Evolutionary conservation across 768 basidiomycete species (phyloP).

Genomic region (Tremella mesenterica): DNA sequence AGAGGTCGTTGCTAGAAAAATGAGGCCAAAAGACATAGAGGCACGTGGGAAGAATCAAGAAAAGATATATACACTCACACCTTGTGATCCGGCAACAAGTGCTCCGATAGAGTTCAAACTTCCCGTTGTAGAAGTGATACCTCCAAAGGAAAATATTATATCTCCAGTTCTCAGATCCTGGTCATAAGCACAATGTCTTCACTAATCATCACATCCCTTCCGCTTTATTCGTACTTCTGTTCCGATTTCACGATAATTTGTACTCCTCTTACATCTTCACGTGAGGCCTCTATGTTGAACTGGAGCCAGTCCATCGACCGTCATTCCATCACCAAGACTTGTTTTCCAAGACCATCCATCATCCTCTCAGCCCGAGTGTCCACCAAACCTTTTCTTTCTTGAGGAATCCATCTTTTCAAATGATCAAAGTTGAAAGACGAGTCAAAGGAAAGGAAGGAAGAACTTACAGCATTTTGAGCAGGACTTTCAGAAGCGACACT

Average conservation of each 20-base stretch:
- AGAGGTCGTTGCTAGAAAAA: no score
- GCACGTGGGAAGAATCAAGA: neutral
- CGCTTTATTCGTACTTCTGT: no score
- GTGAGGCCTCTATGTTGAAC: no score
- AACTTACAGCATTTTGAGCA: conserved; percentile 66
- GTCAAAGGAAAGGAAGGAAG: conserved; percentile 8
- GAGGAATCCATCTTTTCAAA: no score
- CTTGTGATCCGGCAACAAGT: conserved; percentile 67
- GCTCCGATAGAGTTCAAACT: conserved; percentile 62
- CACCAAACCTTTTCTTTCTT: no score
- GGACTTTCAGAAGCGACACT: conserved; percentile 72
- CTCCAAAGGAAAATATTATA: conserved; percentile 23
- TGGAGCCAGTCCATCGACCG: no score
- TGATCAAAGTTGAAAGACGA: neutral
- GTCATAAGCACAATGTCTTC: neutral
- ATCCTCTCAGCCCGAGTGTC: no score
- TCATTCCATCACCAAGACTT: no score
- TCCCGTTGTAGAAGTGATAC: conserved; percentile 61
- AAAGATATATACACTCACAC: conserved; percentile 50
- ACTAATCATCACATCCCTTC: no score
- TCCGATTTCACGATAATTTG: no score
- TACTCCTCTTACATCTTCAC: no score
- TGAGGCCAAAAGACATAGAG: neutral
- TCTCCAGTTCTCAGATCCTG: conserved; percentile 20
- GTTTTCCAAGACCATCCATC: no score